Evolutionary conservation across 306 rosid genomes (phyloP), one percentile per base, ranked within the genome.

Genomic region (Corylus avellana): DNA sequence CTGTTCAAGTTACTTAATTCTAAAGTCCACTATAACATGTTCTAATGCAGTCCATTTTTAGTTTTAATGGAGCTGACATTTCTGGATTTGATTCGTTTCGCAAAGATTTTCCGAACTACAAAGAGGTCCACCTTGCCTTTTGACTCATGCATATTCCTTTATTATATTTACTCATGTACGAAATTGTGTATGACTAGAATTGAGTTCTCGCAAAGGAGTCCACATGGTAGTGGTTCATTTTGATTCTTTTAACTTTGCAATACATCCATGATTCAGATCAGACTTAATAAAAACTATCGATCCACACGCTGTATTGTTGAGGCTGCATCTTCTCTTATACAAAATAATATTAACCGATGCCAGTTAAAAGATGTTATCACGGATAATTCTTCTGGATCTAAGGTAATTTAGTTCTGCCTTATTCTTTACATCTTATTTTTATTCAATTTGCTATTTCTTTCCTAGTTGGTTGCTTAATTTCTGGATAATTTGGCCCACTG

Each of bases 41-140:
- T 74, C 68, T 73, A 51, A 75, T 77, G 75, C 86, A 95, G 98
- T 95, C 98, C 83, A 95, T 95, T 86, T 95, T 92, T 90, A 89
- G 98, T 86, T 95, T 95, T 90, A 95, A 95, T 11, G 98, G 98
- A 80, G 98, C 98, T 49, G 97, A 95, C 67, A 72, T 84, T 86
- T 90, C 97, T 76, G 98, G 98, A 82, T 92, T 95, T 86, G 84
- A 83, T 76, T 95, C 97, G 51, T 95, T 92, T 59, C 91, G 92
- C 80, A 89, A 75, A 51, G 98, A 95, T 87, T 95, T 91, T 82
- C 88, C 98, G 74, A 86, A 86, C 75, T 77, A 81, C 91, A 95
- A 85, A 87, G 98, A 95, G 98, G 98, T 95, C 62, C 66, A 75
- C 72, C 63, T 71, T 81, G 78, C 75, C 62, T 80, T 85, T 75